Evolutionary conservation across 441 rosid genomes (phyloP).

Genomic region (Erodium trifolium): DNA sequence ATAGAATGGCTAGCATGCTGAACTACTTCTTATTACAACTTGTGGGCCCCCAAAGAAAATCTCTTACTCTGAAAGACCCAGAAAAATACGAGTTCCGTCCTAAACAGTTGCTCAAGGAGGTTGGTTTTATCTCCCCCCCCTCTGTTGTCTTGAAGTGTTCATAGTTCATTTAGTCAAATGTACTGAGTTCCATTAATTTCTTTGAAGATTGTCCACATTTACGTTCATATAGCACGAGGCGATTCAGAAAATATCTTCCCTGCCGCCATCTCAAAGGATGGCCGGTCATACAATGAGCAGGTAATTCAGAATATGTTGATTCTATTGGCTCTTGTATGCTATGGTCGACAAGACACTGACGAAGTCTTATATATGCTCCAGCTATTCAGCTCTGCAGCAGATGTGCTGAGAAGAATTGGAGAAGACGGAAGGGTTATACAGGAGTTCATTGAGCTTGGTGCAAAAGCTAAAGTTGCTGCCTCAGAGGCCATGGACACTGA

Average conservation of each 20-base stretch:
- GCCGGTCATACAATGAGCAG: slow-evolving; percentile 91
- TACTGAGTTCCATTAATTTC: slow-evolving; percentile 12
- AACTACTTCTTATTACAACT: slow-evolving; percentile 94
- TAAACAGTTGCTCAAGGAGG: slow-evolving; percentile 89
- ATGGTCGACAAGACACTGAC: slow-evolving; percentile 14
- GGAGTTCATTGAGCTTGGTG: slow-evolving; percentile 72
- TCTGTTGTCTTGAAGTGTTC: too few relatives aligned
- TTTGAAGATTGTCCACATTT: slow-evolving; percentile 76
- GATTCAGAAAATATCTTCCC: slow-evolving; percentile 75
- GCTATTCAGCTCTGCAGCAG: slow-evolving; percentile 86
- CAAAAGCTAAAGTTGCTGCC: slow-evolving; percentile 81
- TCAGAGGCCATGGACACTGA: slow-evolving; percentile 94
- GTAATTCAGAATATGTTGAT: slow-evolving; percentile 25
- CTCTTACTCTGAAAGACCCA: slow-evolving; percentile 83
- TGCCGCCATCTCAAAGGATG: slow-evolving; percentile 86
- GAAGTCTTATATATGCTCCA: slow-evolving; percentile 21
- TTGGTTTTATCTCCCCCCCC: slow-evolving; percentile 18
- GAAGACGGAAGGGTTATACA: slow-evolving; percentile 64
- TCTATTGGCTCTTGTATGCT: too few relatives aligned
- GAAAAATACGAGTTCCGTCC: slow-evolving; percentile 98
- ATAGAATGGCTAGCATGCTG: slow-evolving; percentile 96
- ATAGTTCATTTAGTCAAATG: background rate
- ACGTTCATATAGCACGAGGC: slow-evolving; percentile 87
- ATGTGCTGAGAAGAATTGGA: slow-evolving; percentile 71
- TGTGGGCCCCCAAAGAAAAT: slow-evolving; percentile 95